Evolutionary conservation across 1,139 yeast genomes (phyloP).

Genomic region (Nadsonia commutata): DNA sequence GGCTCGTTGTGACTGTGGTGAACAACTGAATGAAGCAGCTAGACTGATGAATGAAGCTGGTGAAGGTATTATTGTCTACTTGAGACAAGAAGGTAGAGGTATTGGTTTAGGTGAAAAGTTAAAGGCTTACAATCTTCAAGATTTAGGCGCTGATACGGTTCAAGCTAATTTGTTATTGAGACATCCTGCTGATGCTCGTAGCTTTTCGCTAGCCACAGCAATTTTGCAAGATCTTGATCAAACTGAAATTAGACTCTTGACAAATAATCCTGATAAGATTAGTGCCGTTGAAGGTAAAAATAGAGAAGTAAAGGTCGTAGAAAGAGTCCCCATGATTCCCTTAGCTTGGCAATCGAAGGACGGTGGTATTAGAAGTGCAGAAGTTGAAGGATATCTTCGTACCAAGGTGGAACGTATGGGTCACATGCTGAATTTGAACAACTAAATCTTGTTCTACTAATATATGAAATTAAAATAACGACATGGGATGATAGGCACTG

Average conservation of each 20-base stretch:
- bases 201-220: constrained; percentile 87
- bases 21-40: constrained; percentile 97
- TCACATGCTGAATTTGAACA: constrained; percentile 55
- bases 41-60: constrained; percentile 76
- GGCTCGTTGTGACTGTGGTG: constrained; percentile 98
- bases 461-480: too few relatives aligned
- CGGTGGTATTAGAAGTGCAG: constrained; percentile 63
- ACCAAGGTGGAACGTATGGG: constrained; percentile 98
- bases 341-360: constrained; percentile 64
- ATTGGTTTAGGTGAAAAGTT: constrained; percentile 94
- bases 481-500: too few relatives aligned
- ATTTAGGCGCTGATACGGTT: constrained; percentile 95
- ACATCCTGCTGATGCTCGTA: constrained; percentile 95
- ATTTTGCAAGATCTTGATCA: constrained; percentile 75
- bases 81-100: constrained; percentile 97
- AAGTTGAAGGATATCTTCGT: constrained; percentile 81
- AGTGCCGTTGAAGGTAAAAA: constrained; percentile 83
- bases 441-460: too few relatives aligned
- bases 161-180: constrained; percentile 85
- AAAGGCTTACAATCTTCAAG: constrained; percentile 94
- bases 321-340: constrained; percentile 94
- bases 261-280: constrained; percentile 94
- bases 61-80: constrained; percentile 85
- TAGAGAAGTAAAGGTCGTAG: constrained; percentile 52
- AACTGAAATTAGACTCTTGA: constrained; percentile 56